Conservation (phyloP, 164 flowering plant species). For the Cinnamomum micranthum region DNA sequence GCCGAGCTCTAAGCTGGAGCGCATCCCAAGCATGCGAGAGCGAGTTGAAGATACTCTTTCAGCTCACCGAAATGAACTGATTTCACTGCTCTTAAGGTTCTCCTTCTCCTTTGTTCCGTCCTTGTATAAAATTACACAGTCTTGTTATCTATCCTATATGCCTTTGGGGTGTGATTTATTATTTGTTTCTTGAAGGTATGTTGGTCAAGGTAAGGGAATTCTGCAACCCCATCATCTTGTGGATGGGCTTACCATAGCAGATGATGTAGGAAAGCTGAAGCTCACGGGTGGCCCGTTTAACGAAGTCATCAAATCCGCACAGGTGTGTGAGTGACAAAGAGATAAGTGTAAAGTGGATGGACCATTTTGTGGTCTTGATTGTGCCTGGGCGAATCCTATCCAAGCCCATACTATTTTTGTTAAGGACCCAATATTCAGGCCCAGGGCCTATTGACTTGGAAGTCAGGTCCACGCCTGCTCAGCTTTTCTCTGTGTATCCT, state of each 20-base stretch:
- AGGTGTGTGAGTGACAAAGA: slow-evolving; percentile 42
- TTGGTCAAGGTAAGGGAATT: slow-evolving; percentile 81
- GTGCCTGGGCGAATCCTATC: too few relatives aligned
- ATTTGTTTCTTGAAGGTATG: slow-evolving; percentile 52
- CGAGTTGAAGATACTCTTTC: slow-evolving; percentile 86
- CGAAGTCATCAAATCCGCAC: slow-evolving; percentile 68
- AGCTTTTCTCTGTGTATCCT: too few relatives aligned
- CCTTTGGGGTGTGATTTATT: background rate
- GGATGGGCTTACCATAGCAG: slow-evolving; percentile 58
- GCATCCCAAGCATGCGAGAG: slow-evolving; percentile 65
- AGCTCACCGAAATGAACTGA: slow-evolving; percentile 83
- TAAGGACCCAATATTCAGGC: too few relatives aligned
- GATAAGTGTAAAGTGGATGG: too few relatives aligned
- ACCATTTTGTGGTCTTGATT: too few relatives aligned
- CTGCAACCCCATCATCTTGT: slow-evolving; percentile 77
- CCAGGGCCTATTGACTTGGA: too few relatives aligned
- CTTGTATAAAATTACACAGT: background rate
- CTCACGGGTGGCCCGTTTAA: slow-evolving; percentile 60
- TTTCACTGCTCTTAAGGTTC: slow-evolving; percentile 89
- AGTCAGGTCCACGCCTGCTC: too few relatives aligned
- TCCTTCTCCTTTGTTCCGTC: background rate
- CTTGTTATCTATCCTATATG: background rate
- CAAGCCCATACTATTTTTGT: too few relatives aligned
- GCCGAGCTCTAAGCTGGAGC: slow-evolving; percentile 3
- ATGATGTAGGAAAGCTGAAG: slow-evolving; percentile 29